Evolutionary conservation across 495 filamentous ascomycete species (phyloP), one percentile per base, ranked within the genome.

Genomic region (Penicillium tannophilum): DNA sequence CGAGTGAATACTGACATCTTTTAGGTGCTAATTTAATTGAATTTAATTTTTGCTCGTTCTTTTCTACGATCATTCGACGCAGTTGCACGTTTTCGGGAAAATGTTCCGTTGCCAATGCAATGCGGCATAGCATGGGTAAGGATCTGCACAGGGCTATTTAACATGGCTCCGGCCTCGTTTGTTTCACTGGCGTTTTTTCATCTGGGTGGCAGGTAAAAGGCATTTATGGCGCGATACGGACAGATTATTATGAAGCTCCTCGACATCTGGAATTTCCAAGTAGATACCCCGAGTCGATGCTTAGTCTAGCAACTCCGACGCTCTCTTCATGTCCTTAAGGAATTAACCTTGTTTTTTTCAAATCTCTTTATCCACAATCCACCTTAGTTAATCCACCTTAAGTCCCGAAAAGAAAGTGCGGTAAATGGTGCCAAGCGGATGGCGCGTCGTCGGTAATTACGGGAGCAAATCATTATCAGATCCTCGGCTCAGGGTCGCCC

Each of bases 211-310:
- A 74, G 70, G 68, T 67, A 67, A 73, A 76, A 69, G 67, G 75
- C 72, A 74, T 75, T 68, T 69, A 75, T 70, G 79, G 78, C 79
- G 71, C 69, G 77, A 72, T 70, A 78, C 66, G 73, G 74, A 77
- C 71, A 75, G 62, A 78, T 72, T 64, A 72, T 75, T 65, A 64
- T 67, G 70, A 72, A 79, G 78, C 76, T 79, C 76, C 76, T 80
- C 76, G 74, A 76, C 39, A 41, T 41, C 39, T 41, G 39, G 39
- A 53, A 72, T 75, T 76, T 72, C 62, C 69, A 77, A 73, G 70
- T 75, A 75, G 77, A 79, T 67, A 78, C 76, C 76, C 78, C 76
- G 76, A 80, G 76, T 80, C 73, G 78, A 79, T 70, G 78, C 76
- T 80, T 69, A 75, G 65, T 78, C 70, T 76, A 75, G 68, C 69